A percentile compares a stretch with the other conserved stretches of the same genome.
Evolutionary conservation across 179 eudicot species (phyloP).

Genomic region (Kewa caespitosa): DNA sequence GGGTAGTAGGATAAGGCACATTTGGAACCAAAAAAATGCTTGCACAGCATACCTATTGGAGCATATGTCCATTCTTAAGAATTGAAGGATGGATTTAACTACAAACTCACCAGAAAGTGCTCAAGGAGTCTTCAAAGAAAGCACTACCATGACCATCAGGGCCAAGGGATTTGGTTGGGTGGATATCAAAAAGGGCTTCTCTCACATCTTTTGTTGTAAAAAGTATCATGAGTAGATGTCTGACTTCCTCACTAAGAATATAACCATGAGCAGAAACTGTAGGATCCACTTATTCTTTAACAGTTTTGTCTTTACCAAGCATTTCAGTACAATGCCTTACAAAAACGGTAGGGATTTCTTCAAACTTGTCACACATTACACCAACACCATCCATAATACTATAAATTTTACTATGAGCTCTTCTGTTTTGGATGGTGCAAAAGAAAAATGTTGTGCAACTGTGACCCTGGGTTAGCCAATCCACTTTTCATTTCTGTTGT

Average conservation of each 20-base stretch:
- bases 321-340: background rate
- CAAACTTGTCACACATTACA: background rate
- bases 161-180: background rate
- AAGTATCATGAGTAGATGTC: background rate
- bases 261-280: background rate
- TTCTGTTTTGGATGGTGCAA: background rate
- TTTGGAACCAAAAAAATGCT: background rate
- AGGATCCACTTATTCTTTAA: too few species aligned
- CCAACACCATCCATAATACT: background rate
- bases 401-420: background rate
- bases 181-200: background rate
- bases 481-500: background rate
- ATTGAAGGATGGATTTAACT: background rate
- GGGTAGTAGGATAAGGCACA: background rate
- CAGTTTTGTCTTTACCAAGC: background rate
- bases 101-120: background rate
- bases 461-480: background rate
- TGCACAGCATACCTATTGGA: background rate
- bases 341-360: background rate
- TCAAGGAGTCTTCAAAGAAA: background rate
- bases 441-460: background rate
- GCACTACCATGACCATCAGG: background rate
- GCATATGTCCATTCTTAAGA: background rate
- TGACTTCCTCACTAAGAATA: background rate
- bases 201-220: background rate